Base-by-base conservation (phyloP, 2,329 filamentous ascomycete genomes). In the Didymella segeticola region DNA sequence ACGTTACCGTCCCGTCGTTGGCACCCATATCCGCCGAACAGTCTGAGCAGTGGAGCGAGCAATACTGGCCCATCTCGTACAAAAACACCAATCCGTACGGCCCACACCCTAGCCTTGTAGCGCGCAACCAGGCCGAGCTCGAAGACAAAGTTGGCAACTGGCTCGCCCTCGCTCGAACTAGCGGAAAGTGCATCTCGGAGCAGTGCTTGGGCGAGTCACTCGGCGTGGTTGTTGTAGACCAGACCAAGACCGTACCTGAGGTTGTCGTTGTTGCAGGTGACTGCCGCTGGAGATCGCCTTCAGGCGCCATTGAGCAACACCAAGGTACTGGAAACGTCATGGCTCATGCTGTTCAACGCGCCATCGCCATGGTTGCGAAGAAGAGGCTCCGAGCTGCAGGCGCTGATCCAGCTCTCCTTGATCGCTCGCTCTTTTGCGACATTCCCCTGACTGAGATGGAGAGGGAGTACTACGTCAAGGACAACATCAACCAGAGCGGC, bases 61-160 rank as follows among this genome's bases (percentile, higher is more conserved):
- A 87, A 63, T 93, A 91, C 73, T 96, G 91, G 91, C 91, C 91
- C 11, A 89, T 88, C 1, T 85, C 93, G 42, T 96, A 95, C 77
- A 88, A 90, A 60, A 92, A 92, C 78, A 93, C 89, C 62, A 95
- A 95, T 68, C 90, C 90, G 2, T 89, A 93, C 54, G 91, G 91
- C 4, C 90, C 91, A 15, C 91, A 96, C 69, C 90, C 90, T 57
- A 86, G 86, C 67, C 84, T 89, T 69, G 85, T 93, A 50, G 79
- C 83, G 34, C 86, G 88, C 54, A 86, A 88, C 23, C 87, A 88
- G 31, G 83, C 86, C 11, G 87, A 90, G 56, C 84, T 96, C 46
- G 81, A 82, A 51, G 76, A 82, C 38, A 83, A 89, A 59, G 85
- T 85, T 1, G 81, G 82, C 4, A 74, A 83, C 50, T 93, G 85